These are phyloP conservation scores for Stagonosporopsis cucurbitacearum DNA, from an alignment of 2,329 filamentous ascomycete genomes.

Conservation along the genomic window DNA sequence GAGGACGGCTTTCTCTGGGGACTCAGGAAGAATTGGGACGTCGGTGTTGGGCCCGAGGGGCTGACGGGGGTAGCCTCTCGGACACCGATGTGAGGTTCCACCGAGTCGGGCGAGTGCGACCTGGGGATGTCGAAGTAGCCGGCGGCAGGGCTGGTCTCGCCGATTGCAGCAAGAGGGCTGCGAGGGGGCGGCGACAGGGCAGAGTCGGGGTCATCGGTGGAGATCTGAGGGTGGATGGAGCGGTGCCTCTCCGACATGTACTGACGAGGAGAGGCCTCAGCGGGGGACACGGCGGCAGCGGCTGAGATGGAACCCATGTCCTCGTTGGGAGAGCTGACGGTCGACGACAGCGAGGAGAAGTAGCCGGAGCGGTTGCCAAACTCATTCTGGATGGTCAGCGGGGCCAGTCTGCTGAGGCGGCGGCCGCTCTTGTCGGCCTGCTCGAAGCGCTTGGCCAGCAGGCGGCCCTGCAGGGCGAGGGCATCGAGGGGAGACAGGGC, in stretches of 20 bases:
- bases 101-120: slow-evolving; percentile 54
- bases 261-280: slow-evolving; percentile 38
- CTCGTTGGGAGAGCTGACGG: slow-evolving; percentile 62
- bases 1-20: slow-evolving; percentile 50
- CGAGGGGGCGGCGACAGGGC: slow-evolving; percentile 38
- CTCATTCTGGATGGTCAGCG: slow-evolving; percentile 81
- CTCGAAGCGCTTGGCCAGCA: slow-evolving; percentile 86
- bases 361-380: slow-evolving; percentile 79
- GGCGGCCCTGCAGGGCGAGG: slow-evolving; percentile 87
- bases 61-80: slow-evolving; percentile 54
- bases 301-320: slow-evolving; percentile 41
- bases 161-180: slow-evolving; percentile 45
- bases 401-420: slow-evolving; percentile 84
- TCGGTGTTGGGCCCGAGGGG: slow-evolving; percentile 42
- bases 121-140: slow-evolving; percentile 57
- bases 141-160: slow-evolving; percentile 37
- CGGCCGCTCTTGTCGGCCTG: slow-evolving; percentile 73
- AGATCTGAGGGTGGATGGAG: slow-evolving; percentile 47
- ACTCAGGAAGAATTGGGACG: slow-evolving; percentile 44
- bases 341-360: slow-evolving; percentile 73
- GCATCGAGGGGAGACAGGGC: slow-evolving; percentile 94
- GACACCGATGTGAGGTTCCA: slow-evolving; percentile 50
- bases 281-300: slow-evolving; percentile 22
- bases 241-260: slow-evolving; percentile 42
- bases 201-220: slow-evolving; percentile 37